Evolutionary conservation across 2,329 filamentous ascomycete genomes (phyloP), one percentile per base, ranked within the genome.

Genomic region (Emergomyces africanus): DNA sequence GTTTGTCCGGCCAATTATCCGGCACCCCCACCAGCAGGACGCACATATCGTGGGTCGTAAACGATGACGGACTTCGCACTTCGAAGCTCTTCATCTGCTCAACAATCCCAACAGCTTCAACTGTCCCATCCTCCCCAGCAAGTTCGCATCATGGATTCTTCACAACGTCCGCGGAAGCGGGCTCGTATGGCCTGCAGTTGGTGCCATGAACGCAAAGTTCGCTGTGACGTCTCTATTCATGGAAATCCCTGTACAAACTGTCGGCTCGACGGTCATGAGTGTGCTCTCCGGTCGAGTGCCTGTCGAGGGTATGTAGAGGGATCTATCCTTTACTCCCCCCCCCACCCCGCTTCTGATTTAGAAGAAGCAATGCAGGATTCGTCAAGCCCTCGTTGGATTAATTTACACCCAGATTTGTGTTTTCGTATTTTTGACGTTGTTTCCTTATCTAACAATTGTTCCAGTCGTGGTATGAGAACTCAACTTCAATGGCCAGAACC

Each of bases 291-390:
- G 69, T 69, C 51, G 67, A 72, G 28, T 64, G 68, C 46, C 69
- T 69, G 51, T 67, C 70, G 61, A 66, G 67, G 20, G 67, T 68
- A 1, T 67, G 69, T 23, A 59, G 65, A 46, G 28, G 8, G 69
- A 68, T n/a, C 65, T 63, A 53, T 79, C 78, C 8, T 81, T 76
- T 67, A 80, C 4, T 1, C 15, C 1, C 79, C 80, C 4, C 3
- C 15, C 1, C 79, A 70, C 80, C 80, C 59, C 81, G 78, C n/a
- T n/a, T n/a, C n/a, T 65, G 77, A 77, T 51, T 75, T 79, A 58
- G 78, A 80, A 63, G 77, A 75, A 60, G 77, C 79, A 63, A 71
- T 70, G 0, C 74, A 74, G 62, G 66, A 70, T 75, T 59, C 23
- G 37, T 37, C 23, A 55, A 49, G 18, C 49, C 49, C 28, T 9